Conservation (phyloP, 768 basidiomycete species). For the Melanogaster broomeanus region DNA sequence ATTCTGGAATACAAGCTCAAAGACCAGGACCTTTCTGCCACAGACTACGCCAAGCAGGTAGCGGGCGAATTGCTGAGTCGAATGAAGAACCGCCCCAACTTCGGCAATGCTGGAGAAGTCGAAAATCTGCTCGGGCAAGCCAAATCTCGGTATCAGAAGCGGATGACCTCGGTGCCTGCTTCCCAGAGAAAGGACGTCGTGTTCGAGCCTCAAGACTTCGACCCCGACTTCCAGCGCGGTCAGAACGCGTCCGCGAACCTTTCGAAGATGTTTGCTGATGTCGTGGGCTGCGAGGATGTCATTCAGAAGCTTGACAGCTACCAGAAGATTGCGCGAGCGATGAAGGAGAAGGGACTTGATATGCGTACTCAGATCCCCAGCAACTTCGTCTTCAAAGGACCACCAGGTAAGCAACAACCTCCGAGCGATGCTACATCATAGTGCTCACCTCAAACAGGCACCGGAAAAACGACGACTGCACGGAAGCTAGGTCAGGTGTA, state of each 20-base stretch:
- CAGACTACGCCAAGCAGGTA: conserved; percentile 54
- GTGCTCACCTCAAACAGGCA: conserved; percentile 42
- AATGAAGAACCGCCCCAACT: conserved; percentile 51
- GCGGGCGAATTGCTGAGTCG: conserved; percentile 50
- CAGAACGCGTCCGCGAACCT: conserved; percentile 53
- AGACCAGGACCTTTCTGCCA: conserved; percentile 58
- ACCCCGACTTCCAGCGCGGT: conserved; percentile 58
- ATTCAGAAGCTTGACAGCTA: conserved; percentile 48
- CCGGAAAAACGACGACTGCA: conserved; percentile 65
- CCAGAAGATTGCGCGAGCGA: conserved; percentile 50
- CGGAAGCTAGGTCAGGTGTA: conserved; percentile 66
- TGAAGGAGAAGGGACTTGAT: conserved; percentile 46
- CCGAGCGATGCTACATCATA: neutral
- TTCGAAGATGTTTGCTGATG: conserved; percentile 58
- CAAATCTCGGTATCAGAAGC: conserved; percentile 48
- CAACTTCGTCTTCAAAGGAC: conserved; percentile 72
- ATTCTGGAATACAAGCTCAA: conserved; percentile 60
- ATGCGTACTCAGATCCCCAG: conserved; percentile 55
- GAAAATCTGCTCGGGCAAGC: conserved; percentile 61
- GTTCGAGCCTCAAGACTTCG: conserved; percentile 57
- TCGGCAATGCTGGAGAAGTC: conserved; percentile 67
- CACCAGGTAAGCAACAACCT: conserved; percentile 49
- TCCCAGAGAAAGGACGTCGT: conserved; percentile 25
- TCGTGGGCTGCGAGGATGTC: conserved; percentile 62
- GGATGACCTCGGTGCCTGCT: conserved; percentile 33